Evolutionary conservation across 78 protist genomes (phyloP).

Genomic region (Dictyostelium discoideum): dicty_2.7 NC_007090.3:1192501-1193000

Average conservation of each 20-base stretch:
- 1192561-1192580: conserved; percentile 81
- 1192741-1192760: conserved; percentile 17
- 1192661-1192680: conserved; percentile 42
- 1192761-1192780: not conserved
- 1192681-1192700: not conserved
- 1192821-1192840: not conserved
- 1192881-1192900: not conserved
- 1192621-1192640: conserved; percentile 93
- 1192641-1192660: conserved; percentile 93
- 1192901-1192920: not conserved
- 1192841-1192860: not conserved
- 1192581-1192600: conserved; percentile 67
- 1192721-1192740: conserved; percentile 33
- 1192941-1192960: not conserved
- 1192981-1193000: not conserved
- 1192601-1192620: conserved; percentile 84
- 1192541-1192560: conserved; percentile 89
- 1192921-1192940: not conserved
- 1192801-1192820: not conserved
- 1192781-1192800: not conserved
- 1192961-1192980: not conserved
- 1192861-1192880: not conserved
- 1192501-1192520: conserved; percentile 94
- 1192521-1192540: conserved; percentile 93
- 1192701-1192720: conserved; percentile 33